Evolutionary conservation across 768 basidiomycete species (phyloP), one percentile per base, ranked within the genome.

Genomic region (Auriscalpium orientale): DNA sequence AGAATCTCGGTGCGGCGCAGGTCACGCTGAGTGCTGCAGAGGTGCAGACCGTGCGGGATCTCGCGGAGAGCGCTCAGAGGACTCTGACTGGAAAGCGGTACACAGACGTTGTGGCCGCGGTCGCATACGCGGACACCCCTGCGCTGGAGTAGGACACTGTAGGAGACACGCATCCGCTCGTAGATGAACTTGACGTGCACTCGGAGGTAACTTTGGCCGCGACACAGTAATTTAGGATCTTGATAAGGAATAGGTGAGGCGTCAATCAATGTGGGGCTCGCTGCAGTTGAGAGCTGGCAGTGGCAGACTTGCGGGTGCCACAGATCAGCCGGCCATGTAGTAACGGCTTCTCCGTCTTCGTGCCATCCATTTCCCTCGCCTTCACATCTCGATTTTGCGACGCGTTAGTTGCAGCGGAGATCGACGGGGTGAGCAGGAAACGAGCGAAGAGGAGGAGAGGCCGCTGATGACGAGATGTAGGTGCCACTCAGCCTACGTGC

Each of bases 281-380:
- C 2, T 5, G 5, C 22, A 28, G 2, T 2, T 5, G 22, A 28
- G 5, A 28, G 22, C 3, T 28, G 22, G 5, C 22, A 5, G 3
- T 28, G 22, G 22, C 22, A 28, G 5, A 28, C 22, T 28, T 28
- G 22, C 22, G 3, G 22, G 22, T 28, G 22, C 22, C 22, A 28
- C 22, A 28, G 2, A 28, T 28, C 22, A 28, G 22, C 22, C 22
- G 22, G 22, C 22, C 22, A 28, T 28, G 22, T 5, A 28, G 5
- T 5, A 2, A 5, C n/a, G n/a, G n/a, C n/a, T n/a, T n/a, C n/a
- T n/a, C 22, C 5, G 22, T 5, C 22, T 2, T 28, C 22, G 22
- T 5, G 22, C 74, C 76, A 54, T 79, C 76, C 76, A 76, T 79
- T 59, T 65, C 62, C 13, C 60, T 79, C 13, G n/a, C n/a, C n/a